Base-by-base conservation (phyloP, 1,139 yeast genomes). In the Lodderomyces pseudojiufengensis region DNA sequence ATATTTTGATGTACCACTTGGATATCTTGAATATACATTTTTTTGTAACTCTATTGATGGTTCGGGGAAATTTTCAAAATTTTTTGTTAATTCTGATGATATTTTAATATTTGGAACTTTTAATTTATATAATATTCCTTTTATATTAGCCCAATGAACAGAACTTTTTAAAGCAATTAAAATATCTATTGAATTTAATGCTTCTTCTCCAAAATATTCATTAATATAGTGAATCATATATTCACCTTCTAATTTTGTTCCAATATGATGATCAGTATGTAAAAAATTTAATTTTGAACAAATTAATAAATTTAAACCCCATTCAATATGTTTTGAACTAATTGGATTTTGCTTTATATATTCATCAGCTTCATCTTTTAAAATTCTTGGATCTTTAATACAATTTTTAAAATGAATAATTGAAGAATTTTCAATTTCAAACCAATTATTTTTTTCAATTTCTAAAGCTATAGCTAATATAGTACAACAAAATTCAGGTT, bases 231-330 rank as follows among this genome's bases (percentile, higher is more conserved):
- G 57, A 32, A 63, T 62, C 60, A 76, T 56, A 44, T 65, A 67
- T 35, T 52, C 49, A 2, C 79, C 78, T 42, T 73, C 78, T 15
- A 75, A 54, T 38, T 61, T 64, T 10, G 73, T 67, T 4, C 76
- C 76, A 21, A 74, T 66, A 49, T 73, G 78, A 47, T 76, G 81
- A 50, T 76, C 80, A 1, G 80, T 73, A 46, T 75, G 80, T 41
- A 75, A 61, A 46, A 75, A 76, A 47, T 75, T 73, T 40, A 76
- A 59, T 43, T 73, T 74, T 12, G 78, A 58, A 23, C 77, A 71
- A 26, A 67, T 55, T 45, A 75, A 42, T 24, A 76, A 55, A 43
- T 64, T 60, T 27, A 69, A 52, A 2, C 80, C 80, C 56, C 61
- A 59, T 24, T 50, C 48, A 23, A 73, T 57, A 43, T 73, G 77